Base-by-base conservation (phyloP, 164 flowering plant genomes). In the Sedum album region DNA sequence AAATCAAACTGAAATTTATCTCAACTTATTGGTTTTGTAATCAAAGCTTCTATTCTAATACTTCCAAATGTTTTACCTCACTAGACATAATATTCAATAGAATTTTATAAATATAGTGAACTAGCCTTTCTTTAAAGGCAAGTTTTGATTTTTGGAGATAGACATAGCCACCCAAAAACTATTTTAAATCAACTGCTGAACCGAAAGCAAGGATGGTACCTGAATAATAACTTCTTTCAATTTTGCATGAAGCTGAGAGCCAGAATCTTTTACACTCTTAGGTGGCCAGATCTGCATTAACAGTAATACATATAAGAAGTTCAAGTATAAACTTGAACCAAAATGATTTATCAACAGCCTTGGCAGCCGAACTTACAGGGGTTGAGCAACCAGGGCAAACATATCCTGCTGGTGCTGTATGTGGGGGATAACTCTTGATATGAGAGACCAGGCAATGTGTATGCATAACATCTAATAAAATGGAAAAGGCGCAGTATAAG, bases 221-320 rank as follows among this genome's bases (percentile, higher is more conserved):
- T 86, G 91, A 82, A 86, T 62, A 63, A 95, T 86, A 66, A 89
- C 95, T 78, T 92, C 99, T 86, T 86, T 92, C 63, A 95, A 74
- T 77, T 80, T 80, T 72, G 87, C 82, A 80, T 92, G 96, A 73
- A 95, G 84, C 55, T 83, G 86, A 21, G 99, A 95, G 73, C 87
- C 96, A 67, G 97, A 88, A 81, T 95, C 99, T 78, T 92, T 95
- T 53, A 95, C 73, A 73, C 83, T 89, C 79, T 90, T 90, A 61
- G 99, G 99, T 71, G 99, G 98, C 99, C 99, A 95, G 83, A 95
- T 90, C 99, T 95, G 81, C 81, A 78, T 35, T 61, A 74, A 31
- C 35, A 67, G 14, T 23, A 57, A 57, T 33, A 28, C 23, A 46
- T 0, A 57, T 26, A 57, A 57, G 33, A 14, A 57, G 33, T 57